Conservation (phyloP, 495 filamentous ascomycete species). For the Patellaria atrata region DNA sequence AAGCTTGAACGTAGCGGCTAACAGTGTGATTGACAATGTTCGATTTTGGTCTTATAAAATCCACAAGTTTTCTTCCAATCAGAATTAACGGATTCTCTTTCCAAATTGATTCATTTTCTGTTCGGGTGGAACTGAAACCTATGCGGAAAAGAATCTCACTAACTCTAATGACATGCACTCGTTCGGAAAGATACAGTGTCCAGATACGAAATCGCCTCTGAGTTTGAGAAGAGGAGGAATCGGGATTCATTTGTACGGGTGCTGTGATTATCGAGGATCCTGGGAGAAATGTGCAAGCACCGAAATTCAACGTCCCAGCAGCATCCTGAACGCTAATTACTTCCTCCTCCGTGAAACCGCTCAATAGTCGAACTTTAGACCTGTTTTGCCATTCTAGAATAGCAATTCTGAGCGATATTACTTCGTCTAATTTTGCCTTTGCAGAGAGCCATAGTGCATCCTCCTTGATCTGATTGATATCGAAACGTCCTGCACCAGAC, state of each 20-base stretch:
- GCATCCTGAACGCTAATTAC: conserved; percentile 50
- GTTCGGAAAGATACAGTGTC: conserved; percentile 54
- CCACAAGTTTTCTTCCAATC: too few species aligned
- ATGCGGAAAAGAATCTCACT: conserved; percentile 24
- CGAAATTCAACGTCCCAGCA: conserved; percentile 42
- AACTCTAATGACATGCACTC: conserved; percentile 39
- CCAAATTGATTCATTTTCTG: too few species aligned
- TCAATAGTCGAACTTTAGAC: conserved; percentile 46
- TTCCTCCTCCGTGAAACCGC: conserved; percentile 54
- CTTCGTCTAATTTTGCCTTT: conserved; percentile 60
- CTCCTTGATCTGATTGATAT: conserved; percentile 68
- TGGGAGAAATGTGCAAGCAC: conserved; percentile 34
- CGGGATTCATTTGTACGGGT: conserved; percentile 20
- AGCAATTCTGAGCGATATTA: conserved; percentile 65
- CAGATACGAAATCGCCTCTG: conserved; percentile 48
- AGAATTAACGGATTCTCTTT: too few species aligned
- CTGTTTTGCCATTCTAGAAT: conserved; percentile 74
- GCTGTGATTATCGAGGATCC: conserved; percentile 23
- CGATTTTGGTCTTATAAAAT: too few species aligned
- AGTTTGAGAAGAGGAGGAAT: conserved; percentile 29
- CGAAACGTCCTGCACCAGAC: conserved; percentile 47
- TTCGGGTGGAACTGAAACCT: too few species aligned
- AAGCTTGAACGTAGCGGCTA: too few species aligned
- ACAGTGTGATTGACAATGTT: too few species aligned
- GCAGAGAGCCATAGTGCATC: conserved; percentile 78